Conservation (phyloP, 306 rosid species). For the Trifolium repens region DNA sequence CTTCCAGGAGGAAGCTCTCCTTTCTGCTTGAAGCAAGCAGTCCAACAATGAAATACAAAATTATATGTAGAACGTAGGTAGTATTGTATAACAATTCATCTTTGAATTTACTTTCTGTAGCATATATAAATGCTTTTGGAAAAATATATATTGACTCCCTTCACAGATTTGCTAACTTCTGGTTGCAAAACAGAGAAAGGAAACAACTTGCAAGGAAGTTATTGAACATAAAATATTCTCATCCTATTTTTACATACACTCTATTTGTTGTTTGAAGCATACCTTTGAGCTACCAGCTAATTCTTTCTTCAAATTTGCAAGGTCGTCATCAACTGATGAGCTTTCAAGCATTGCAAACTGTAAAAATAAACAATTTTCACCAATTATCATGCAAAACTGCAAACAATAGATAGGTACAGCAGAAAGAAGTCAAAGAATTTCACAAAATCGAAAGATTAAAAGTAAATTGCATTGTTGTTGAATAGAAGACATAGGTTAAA, state of each 20-base stretch:
- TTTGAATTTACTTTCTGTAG: slow-evolving; percentile 15
- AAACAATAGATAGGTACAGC: slow-evolving; percentile 17
- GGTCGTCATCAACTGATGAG: slow-evolving; percentile 90
- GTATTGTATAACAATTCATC: neutral
- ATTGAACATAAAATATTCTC: slow-evolving; percentile 2
- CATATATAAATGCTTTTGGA: slow-evolving; percentile 21
- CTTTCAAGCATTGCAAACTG: slow-evolving; percentile 92
- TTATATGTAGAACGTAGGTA: neutral
- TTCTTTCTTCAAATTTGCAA: slow-evolving; percentile 77
- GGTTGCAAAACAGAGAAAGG: slow-evolving; percentile 23
- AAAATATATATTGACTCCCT: slow-evolving; percentile 7
- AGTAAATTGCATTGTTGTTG: no score
- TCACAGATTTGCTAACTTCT: slow-evolving; percentile 17
- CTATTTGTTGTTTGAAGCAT: slow-evolving; percentile 36
- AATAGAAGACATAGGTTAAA: no score
- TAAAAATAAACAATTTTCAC: slow-evolving; percentile 41
- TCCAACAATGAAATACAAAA: slow-evolving; percentile 19
- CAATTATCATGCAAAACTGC: slow-evolving; percentile 5
- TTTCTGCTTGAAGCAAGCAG: slow-evolving; percentile 63
- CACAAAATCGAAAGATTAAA: neutral
- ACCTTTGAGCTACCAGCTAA: slow-evolving; percentile 79
- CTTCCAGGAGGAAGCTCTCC: slow-evolving; percentile 97
- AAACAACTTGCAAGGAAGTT: slow-evolving; percentile 35
- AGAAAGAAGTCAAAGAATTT: slow-evolving; percentile 34
- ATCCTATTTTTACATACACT: slow-evolving; percentile 2